Conservation (phyloP, 2,329 filamentous ascomycete genomes). For the Pezicula neosporulosa region DNA sequence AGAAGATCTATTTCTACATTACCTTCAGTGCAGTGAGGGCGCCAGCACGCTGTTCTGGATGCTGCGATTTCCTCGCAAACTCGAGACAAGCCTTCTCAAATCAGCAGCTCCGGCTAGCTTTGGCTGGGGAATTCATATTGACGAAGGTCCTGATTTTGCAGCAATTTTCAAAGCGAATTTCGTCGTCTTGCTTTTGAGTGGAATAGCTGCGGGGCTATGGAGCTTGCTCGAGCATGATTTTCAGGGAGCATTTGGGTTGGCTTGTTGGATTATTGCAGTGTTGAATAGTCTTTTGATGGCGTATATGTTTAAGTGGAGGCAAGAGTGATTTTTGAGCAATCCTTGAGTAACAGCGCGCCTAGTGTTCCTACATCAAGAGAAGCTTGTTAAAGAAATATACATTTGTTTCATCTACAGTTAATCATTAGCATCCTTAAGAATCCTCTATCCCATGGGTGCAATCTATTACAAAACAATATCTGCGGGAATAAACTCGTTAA, state of each 20-base stretch:
- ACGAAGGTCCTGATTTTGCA: constrained; percentile 6
- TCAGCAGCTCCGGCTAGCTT: not conserved
- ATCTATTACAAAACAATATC: too few relatives aligned
- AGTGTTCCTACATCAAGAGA: too few relatives aligned
- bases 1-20: constrained; percentile 7
- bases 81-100: constrained; percentile 1
- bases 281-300: not conserved
- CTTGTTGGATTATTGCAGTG: constrained; percentile 5
- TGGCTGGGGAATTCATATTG: constrained; percentile 9
- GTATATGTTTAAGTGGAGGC: not conserved
- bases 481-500: too few relatives aligned
- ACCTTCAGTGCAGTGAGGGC: constrained; percentile 2
- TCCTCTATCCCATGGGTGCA: too few relatives aligned
- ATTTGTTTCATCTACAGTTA: too few relatives aligned
- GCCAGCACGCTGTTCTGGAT: constrained; percentile 5
- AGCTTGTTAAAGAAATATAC: too few relatives aligned
- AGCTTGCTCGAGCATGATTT: constrained; percentile 5
- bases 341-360: too few relatives aligned
- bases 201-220: constrained; percentile 5
- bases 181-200: not conserved
- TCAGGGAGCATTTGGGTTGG: constrained; percentile 8
- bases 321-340: too few relatives aligned
- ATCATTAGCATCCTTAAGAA: too few relatives aligned
- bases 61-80: constrained; percentile 1
- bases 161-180: constrained; percentile 2